These are phyloP conservation scores for Penicillium sumatraense DNA, from an alignment of 2,329 filamentous ascomycete genomes.

Conservation along the genomic window DNA sequence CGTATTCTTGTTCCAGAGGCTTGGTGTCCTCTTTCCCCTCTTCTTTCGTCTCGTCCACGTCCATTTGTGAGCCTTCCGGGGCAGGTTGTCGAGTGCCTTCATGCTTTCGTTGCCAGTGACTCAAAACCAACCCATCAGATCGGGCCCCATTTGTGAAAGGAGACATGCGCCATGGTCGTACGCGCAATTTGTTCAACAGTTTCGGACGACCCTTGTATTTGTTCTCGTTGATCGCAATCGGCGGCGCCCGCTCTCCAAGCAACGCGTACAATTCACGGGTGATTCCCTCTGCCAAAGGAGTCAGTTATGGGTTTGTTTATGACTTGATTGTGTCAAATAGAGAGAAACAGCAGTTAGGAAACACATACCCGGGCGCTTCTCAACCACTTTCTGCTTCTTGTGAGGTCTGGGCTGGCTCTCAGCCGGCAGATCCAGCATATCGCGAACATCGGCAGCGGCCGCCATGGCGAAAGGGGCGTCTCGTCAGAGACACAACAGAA, in stretches of 20 bases:
- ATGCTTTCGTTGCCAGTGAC: slow-evolving; percentile 78
- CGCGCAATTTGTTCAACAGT: slow-evolving; percentile 50
- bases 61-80: slow-evolving; percentile 43
- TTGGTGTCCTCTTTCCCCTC: slow-evolving; percentile 39
- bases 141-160: slow-evolving; percentile 80
- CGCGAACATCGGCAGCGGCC: slow-evolving; percentile 79
- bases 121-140: slow-evolving; percentile 70
- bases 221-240: slow-evolving; percentile 57
- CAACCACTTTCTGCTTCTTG: slow-evolving; percentile 75
- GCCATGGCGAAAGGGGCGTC: slow-evolving; percentile 57
- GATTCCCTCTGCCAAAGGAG: slow-evolving; percentile 49
- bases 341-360: not conserved
- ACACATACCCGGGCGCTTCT: slow-evolving; percentile 60
- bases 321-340: no score
- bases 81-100: slow-evolving; percentile 47
- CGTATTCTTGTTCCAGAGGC: slow-evolving; percentile 51
- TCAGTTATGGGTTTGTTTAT: slow-evolving; percentile 5
- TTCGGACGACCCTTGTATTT: slow-evolving; percentile 57
- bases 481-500: slow-evolving; percentile 5
- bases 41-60: slow-evolving; percentile 45
- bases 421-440: slow-evolving; percentile 79
- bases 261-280: slow-evolving; percentile 56
- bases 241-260: slow-evolving; percentile 56
- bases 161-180: slow-evolving; percentile 61
- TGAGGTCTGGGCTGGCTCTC: slow-evolving; percentile 64